Base-by-base conservation (phyloP, 495 filamentous ascomycete genomes). In the Lasiosphaeriaceae sp. region DNA sequence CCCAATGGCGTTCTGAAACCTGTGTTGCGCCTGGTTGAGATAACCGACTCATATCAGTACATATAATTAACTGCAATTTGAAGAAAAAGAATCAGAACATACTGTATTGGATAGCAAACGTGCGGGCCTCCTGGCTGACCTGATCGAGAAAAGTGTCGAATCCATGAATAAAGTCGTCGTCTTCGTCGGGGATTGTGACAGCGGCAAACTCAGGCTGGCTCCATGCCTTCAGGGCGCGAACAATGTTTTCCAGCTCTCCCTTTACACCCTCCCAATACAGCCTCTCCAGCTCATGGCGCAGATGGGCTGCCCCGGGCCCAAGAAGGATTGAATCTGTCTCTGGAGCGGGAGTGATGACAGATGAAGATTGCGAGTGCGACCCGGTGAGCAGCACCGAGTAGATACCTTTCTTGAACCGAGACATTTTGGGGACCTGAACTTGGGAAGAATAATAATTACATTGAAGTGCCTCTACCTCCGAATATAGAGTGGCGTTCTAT, bases 211-310 rank as follows among this genome's bases (percentile, higher is more conserved):
- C 48, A 2, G 48, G 43, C 48, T 35, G 12, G 11, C 51, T 14
- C 55, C 55, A 57, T 4, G 48, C 24, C 20, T 52, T 34, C 9
- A 57, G 26, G 5, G 55, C 52, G 23, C 48, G 47, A 37, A 57
- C 47, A 29, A 57, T 57, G 55, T 57, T 57, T 41, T 57, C 55
- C 6, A 57, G 41, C 21, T 57, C 55, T 2, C 23, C 55, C 35
- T 17, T 34, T 0, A 52, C 43, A 8, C 55, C 55, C 16, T 52
- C 48, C 55, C 55, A 57, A n/a, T 52, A 57, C 17, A 57, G 21
- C 48, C n/a, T 26, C 63, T 71, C 55, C 5, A 57, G 23, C 49
- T 57, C 55, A n/a, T 21, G 22, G 17, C 43, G 69, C 59, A 17
- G 14, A 17, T 43, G 39, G 14, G 39, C 39, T 17, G 39, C 14